Base-by-base conservation (phyloP, 768 basidiomycete species). In the Mycena metata region DNA sequence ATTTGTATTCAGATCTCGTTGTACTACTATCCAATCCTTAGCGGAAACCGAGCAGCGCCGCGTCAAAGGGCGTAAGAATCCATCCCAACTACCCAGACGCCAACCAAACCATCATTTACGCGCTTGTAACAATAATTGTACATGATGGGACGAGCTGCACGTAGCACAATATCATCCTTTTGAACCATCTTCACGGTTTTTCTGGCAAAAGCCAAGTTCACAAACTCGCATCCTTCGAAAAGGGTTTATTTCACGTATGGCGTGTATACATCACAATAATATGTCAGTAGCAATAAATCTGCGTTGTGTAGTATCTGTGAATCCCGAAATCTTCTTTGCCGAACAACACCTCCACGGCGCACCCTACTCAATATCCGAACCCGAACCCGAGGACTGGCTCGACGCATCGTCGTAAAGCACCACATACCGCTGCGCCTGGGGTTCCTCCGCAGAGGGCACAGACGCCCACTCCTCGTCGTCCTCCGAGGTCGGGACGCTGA, bases 371-470 rank as follows among this genome's bases (percentile, higher is more conserved):
- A 86, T 88, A 39, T 88, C 88, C 0, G 87, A 87, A 12, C 35
- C 55, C 10, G 55, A 39, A 30, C 30, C 30, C 39, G 39, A 59
- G 63, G 64, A 60, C 59, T 66, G 52, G 63, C 66, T 71, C 9
- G 85, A 86, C 56, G 82, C 83, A 67, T 88, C 89, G 74, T 92
- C 92, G 70, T 91, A 93, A 65, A 93, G 77, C 63, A 94, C 82
- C 16, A 93, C 91, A 73, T 91, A 94, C 68, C 93, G 91, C 70
- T 85, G 77, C 8, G 76, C 76, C 42, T 83, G 79, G 75, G 24
- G 74, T 69, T 35, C 74, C 70, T 58, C 70, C 69, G 33, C 69
- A 50, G 61, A 73, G 69, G 79, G 58, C 66, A 76, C 68, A 55
- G 67, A 67, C 76, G 80, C 85, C 69, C 86, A 86, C 36, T 83